These are phyloP conservation scores for Chaetomium strumarium DNA, from an alignment of 2,329 filamentous ascomycete genomes.

Conservation along the genomic window DNA sequence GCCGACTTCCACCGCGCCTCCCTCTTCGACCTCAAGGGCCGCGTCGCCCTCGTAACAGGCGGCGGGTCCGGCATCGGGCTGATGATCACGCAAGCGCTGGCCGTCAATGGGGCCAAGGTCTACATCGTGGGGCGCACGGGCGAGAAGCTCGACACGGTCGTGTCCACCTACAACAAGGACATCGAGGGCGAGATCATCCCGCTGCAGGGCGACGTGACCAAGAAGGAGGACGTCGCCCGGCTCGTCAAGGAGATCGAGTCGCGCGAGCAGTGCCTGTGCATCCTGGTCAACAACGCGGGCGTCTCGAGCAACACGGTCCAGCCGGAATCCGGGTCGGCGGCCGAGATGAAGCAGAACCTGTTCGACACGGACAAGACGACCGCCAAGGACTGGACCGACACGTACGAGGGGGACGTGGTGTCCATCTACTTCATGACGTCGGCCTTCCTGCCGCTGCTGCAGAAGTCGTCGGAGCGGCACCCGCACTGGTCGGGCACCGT, in stretches of 20 bases:
- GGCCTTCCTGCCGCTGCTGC: slow-evolving; percentile 56
- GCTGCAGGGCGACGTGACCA: slow-evolving; percentile 57
- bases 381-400: slow-evolving; percentile 64
- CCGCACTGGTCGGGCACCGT: slow-evolving; percentile 51
- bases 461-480: slow-evolving; percentile 40
- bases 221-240: slow-evolving; percentile 51
- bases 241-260: slow-evolving; percentile 53
- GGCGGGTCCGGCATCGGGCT: slow-evolving; percentile 31
- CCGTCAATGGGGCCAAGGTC: slow-evolving; percentile 61
- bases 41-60: slow-evolving; percentile 39
- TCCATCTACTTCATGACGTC: slow-evolving; percentile 60
- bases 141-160: slow-evolving; percentile 56
- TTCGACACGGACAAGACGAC: slow-evolving; percentile 57
- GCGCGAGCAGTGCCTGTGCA: slow-evolving; percentile 52
- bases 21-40: slow-evolving; percentile 42
- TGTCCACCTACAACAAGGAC: slow-evolving; percentile 51
- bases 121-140: slow-evolving; percentile 63
- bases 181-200: slow-evolving; percentile 51
- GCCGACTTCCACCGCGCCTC: slow-evolving; percentile 36
- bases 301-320: slow-evolving; percentile 51
- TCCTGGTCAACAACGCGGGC: slow-evolving; percentile 65
- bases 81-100: slow-evolving; percentile 33
- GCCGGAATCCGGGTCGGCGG: slow-evolving; percentile 47
- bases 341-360: slow-evolving; percentile 51
- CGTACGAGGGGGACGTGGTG: slow-evolving; percentile 71